These are phyloP conservation scores for Pholiota microspora DNA, from an alignment of 768 basidiomycete genomes.

Conservation along the genomic window DNA sequence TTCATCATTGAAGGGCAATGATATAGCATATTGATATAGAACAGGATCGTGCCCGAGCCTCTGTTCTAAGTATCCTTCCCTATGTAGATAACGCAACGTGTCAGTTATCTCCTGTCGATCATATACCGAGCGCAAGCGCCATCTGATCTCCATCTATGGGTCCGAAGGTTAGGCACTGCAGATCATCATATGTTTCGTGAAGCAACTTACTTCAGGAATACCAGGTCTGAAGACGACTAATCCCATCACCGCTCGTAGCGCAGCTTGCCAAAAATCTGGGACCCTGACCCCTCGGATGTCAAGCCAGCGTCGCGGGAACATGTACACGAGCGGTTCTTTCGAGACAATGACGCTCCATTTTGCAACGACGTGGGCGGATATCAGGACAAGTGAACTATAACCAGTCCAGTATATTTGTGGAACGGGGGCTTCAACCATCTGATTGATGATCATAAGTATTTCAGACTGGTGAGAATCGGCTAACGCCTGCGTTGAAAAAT, in stretches of 20 bases:
- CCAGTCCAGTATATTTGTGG: conserved; percentile 70
- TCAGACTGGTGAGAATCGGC: conserved; percentile 5
- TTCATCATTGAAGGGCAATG: conserved; percentile 42
- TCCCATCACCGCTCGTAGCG: conserved; percentile 64
- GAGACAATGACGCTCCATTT: conserved; percentile 58
- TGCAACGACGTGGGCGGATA: conserved; percentile 49
- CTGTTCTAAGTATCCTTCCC: conserved; percentile 47
- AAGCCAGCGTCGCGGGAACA: conserved; percentile 75
- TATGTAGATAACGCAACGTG: conserved; percentile 49
- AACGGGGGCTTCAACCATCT: conserved; percentile 42
- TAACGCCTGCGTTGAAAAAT: neutral
- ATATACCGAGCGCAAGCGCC: conserved; percentile 70
- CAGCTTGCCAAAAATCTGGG: conserved; percentile 69
- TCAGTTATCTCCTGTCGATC: conserved; percentile 75
- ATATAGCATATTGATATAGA: conserved; percentile 17
- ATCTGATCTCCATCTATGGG: conserved; percentile 61
- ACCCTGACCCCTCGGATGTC: conserved; percentile 66
- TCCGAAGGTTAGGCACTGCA: conserved; percentile 4
- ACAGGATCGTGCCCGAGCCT: conserved; percentile 22
- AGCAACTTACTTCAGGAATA: conserved; percentile 58
- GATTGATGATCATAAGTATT: conserved; percentile 13
- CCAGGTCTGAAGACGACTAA: conserved; percentile 70
- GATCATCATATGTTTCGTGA: neutral
- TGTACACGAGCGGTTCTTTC: conserved; percentile 38
- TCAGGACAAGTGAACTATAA: conserved; percentile 52